Evolutionary conservation across 1,284 basidiomycete species (phyloP).

Genomic region (Chondrostereum purpureum): DNA sequence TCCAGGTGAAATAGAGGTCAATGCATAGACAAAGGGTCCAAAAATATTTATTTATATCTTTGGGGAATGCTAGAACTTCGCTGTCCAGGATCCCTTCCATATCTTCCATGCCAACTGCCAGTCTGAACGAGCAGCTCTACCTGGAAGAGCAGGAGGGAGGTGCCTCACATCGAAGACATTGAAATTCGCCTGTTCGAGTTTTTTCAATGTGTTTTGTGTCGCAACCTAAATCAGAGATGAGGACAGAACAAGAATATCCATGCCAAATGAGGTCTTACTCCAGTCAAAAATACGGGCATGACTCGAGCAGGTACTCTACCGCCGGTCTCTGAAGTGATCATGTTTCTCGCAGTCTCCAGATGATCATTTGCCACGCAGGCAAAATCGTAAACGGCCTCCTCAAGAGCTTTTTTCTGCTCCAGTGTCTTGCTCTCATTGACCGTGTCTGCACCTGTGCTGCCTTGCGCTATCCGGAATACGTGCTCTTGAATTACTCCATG

Average conservation of each 20-base stretch:
- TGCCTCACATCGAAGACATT: conserved; percentile 66
- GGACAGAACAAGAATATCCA: conserved; percentile 11
- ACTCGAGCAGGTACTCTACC: conserved; percentile 58
- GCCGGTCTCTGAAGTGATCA: conserved; percentile 44
- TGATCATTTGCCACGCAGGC: conserved; percentile 91
- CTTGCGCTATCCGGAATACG: conserved; percentile 66
- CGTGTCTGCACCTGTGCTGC: conserved; percentile 43
- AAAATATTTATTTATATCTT: too few relatives aligned
- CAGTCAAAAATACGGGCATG: conserved; percentile 75
- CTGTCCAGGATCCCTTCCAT: conserved; percentile 66
- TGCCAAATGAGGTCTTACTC: conserved; percentile 44
- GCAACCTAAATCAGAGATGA: conserved; percentile 50
- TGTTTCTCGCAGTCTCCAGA: conserved; percentile 74
- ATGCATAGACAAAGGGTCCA: background rate
- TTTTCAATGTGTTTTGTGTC: conserved; percentile 63
- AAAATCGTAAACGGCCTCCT: conserved; percentile 82
- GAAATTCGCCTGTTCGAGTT: conserved; percentile 77
- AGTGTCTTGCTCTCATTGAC: background rate
- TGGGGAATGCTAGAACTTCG: conserved; percentile 41
- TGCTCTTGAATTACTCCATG: conserved; percentile 84
- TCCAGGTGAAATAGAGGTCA: background rate
- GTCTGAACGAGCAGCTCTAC: conserved; percentile 62
- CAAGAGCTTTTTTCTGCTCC: conserved; percentile 24
- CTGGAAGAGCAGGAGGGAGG: background rate
- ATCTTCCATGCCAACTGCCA: conserved; percentile 86